Base-by-base conservation (phyloP, 2,329 filamentous ascomycete species). In the Trichoderma endophyticum region DNA sequence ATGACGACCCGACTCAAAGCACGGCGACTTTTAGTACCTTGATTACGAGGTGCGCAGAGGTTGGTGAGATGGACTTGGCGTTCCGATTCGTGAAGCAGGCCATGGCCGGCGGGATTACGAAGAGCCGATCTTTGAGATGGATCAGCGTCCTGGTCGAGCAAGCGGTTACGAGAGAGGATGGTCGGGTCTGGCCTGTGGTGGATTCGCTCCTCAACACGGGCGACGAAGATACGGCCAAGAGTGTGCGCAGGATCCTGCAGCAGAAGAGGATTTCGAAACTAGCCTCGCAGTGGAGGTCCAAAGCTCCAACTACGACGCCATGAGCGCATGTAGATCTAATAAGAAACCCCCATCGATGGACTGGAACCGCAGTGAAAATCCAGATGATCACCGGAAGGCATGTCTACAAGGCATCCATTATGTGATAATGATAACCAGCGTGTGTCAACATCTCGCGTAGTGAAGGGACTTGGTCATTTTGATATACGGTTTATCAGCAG, bases 181-280 rank as follows among this genome's bases (percentile, higher is more conserved):
- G 73, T 24, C 75, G 80, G 7, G 78, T 82, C 57, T 81, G 80
- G 80, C 67, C 73, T 7, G 72, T 82, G 6, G 75, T 82, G 39
- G 80, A 82, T 63, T 73, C 73, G 61, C 60, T 82, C 59, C 66
- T 73, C 36, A 69, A 71, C 65, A 71, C 69, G 24, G 51, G 61
- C n/a, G 72, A 76, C 36, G 77, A 76, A 11, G 73, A 73, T 1
- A 73, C 74, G 28, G 74, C 70, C 12, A 61, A 73, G 26, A 76
- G 74, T 70, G 71, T 80, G 71, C 74, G 74, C 62, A 71, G 63
- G 70, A 71, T 80, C 15, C 75, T 81, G 62, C 74, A 75, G 43
- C 73, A 76, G 69, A 75, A 74, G 62, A 76, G 75, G 57, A 74
- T 78, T 30, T 67, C 72, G n/a, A 76, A 72, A 30, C 72, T 72